These are phyloP conservation scores for Dicorynia guianensis DNA, from an alignment of 306 rosid species.

Conservation along the genomic window DNA sequence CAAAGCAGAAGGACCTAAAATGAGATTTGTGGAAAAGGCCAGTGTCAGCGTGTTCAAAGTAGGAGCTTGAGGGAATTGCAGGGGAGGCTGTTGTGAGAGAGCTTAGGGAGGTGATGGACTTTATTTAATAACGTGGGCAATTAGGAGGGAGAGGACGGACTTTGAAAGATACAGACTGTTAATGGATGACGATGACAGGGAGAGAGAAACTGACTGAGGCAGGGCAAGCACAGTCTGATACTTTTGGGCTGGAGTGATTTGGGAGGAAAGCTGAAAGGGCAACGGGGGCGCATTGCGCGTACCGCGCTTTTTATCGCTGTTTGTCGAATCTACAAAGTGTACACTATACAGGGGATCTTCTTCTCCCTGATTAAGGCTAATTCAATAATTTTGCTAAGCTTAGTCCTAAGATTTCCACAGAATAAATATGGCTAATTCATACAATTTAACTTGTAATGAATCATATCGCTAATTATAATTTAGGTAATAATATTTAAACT, in stretches of 20 bases:
- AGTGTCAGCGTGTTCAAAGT: neutral
- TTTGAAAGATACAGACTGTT: neutral
- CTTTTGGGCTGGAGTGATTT: no score
- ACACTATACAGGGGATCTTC: no score
- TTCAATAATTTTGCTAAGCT: no score
- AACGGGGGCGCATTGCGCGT: neutral
- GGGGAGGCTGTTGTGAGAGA: neutral
- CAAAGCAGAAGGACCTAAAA: conserved; percentile 22
- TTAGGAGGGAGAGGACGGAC: conserved; percentile 21
- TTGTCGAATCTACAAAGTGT: no score
- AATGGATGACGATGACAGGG: neutral
- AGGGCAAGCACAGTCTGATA: neutral
- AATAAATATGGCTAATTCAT: no score
- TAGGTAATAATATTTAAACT: no score
- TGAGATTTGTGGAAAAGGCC: neutral
- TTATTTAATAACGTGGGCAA: neutral
- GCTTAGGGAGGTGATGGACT: neutral
- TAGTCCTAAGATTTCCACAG: no score
- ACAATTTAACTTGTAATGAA: no score
- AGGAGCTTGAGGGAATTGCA: neutral
- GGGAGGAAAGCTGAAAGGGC: no score
- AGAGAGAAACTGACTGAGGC: neutral
- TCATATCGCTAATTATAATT: no score
- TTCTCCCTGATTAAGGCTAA: no score
- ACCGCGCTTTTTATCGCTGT: neutral